Conservation (phyloP, 208 protist genomes). For the Trichomonas vaginalis region DNA sequence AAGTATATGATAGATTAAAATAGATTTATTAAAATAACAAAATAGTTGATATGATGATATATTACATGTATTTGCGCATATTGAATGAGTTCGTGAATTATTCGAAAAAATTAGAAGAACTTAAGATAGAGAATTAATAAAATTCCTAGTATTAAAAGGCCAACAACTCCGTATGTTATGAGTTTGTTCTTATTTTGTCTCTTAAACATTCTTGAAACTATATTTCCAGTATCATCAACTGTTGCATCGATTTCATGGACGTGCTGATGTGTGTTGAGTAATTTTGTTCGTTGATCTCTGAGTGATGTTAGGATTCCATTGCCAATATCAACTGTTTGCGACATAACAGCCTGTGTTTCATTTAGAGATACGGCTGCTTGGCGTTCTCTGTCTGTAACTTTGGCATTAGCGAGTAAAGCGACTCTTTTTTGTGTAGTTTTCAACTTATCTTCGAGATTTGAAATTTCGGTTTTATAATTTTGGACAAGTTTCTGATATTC, state of each 20-base stretch:
- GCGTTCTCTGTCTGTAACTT: neutral
- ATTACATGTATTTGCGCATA: no score
- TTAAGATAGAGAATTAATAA: neutral
- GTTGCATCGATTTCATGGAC: neutral
- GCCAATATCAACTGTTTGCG: neutral
- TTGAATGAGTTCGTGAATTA: no score
- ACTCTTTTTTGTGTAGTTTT: neutral
- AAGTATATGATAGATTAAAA: no score
- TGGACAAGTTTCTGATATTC: neutral
- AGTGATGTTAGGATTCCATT: neutral
- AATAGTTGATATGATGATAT: no score
- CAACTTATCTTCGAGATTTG: neutral
- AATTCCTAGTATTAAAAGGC: neutral
- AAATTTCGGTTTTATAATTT: neutral
- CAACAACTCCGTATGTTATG: neutral
- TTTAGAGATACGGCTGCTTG: neutral
- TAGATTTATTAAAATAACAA: no score
- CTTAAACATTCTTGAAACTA: neutral
- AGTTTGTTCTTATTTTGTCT: neutral
- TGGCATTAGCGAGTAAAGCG: neutral
- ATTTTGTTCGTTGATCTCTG: neutral
- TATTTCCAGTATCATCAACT: neutral
- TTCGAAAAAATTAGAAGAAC: no score
- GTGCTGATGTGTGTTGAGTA: neutral
- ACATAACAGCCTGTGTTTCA: neutral